phyloP scores from a whole-genome alignment of 331 rosid genomes.

The Rhamnella rubrinervis region DNA sequence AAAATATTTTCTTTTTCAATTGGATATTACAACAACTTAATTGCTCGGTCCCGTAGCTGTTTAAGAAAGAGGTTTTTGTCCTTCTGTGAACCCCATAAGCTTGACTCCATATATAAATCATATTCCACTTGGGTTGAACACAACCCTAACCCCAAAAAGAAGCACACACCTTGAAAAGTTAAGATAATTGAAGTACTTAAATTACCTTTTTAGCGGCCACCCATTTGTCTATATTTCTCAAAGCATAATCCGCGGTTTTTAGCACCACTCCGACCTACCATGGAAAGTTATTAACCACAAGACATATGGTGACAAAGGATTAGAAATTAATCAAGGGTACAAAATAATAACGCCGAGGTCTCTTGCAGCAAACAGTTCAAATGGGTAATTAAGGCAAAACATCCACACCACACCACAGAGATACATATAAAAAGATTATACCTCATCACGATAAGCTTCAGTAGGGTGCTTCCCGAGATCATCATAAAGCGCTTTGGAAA shows the following conservation, averaged over 20 bases:
- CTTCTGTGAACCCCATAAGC: too few species aligned
- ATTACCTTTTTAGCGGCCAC: slow-evolving; percentile 59
- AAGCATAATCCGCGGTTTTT: slow-evolving; percentile 43
- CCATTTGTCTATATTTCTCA: slow-evolving; percentile 68
- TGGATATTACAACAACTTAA: too few species aligned
- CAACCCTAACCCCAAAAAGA: neutral
- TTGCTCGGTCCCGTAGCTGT: too few species aligned
- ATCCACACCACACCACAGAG: neutral
- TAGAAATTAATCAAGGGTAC: too few species aligned
- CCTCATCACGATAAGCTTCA: slow-evolving; percentile 87
- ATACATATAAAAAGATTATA: neutral
- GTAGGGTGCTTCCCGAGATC: slow-evolving; percentile 88
- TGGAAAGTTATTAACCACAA: neutral
- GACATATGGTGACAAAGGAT: too few species aligned
- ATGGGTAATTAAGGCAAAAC: too few species aligned
- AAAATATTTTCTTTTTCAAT: too few species aligned
- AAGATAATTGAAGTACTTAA: neutral
- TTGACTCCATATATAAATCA: neutral
- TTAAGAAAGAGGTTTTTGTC: too few species aligned
- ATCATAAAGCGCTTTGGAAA: slow-evolving; percentile 55
- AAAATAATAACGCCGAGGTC: too few species aligned
- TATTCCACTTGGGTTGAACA: too few species aligned
- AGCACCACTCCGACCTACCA: slow-evolving; percentile 69
- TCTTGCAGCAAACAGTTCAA: too few species aligned
- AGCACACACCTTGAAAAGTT: neutral